Base-by-base conservation (phyloP, 202 grass and related monocot genomes). In the Bolboschoenoplectus hybrid region DNA sequence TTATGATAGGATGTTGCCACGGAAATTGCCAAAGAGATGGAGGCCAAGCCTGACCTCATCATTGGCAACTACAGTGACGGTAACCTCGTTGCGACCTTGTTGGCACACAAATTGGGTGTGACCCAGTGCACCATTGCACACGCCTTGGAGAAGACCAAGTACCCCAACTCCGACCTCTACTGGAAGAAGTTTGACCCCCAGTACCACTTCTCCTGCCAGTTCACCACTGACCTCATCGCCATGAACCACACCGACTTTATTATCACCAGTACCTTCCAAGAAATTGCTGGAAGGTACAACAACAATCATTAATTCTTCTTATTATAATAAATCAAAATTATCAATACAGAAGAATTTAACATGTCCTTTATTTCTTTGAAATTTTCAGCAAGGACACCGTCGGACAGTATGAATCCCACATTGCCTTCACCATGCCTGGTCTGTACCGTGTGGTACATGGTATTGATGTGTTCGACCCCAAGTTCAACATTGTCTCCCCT, bases 61-160 rank as follows among this genome's bases (percentile, higher is more conserved):
- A 90, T 97, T 84, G 94, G 94, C 38, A 97, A 97, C 86, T 97
- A 97, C 84, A 97, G 94, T 90, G 94, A 97, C 7, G 94, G 94
- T 14, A 97, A 97, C 81, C 87, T 97, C 49, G 94, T 97, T 0
- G 92, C 94, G 47, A 91, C 94, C 85, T 81, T 97, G 67, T 89
- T 97, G 3, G 94, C 94, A 0, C 92, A 97, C 73, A 97, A 97
- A 66, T 80, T 97, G 57, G 94, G 94, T 81, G 92, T 97, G 80
- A 97, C 94, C 74, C 94, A 97, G 92, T 97, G 94, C 85, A 97
- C 94, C 53, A 97, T 97, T 86, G 94, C 94, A 58, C 94, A 97
- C 7, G 94, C 94, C 67, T 91, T 97, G 92, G 94, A 97, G 89
- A 97, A 97, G 83, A 97, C 94, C 51, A 97, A 97, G 63, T 97